A percentile compares a stretch with the other conserved stretches of the same genome.
phyloP scores from a whole-genome alignment of 345 rosid genomes.

The Gynandropsis gynandra region DNA sequence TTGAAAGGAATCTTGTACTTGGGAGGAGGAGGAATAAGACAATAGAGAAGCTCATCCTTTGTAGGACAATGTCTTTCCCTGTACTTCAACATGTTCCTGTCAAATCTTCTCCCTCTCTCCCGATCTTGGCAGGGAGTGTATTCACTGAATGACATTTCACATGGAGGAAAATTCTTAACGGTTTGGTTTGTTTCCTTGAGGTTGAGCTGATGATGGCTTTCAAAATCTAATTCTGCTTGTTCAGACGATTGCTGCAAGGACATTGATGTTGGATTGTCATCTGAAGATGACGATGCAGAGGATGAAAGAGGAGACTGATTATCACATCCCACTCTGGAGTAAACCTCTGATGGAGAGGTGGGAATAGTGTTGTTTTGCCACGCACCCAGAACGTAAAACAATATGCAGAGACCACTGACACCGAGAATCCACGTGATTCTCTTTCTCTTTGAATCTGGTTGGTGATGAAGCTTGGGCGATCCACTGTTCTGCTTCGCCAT shows the following conservation, averaged over 20 bases:
- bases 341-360: slow-evolving; percentile 26
- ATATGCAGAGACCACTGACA: slow-evolving; percentile 71
- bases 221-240: slow-evolving; percentile 49
- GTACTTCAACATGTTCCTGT: slow-evolving; percentile 71
- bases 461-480: slow-evolving; percentile 14
- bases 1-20: slow-evolving; percentile 88
- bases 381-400: slow-evolving; percentile 75
- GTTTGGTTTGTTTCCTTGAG: slow-evolving; percentile 30
- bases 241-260: slow-evolving; percentile 14
- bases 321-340: slow-evolving; percentile 39
- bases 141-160: slow-evolving; percentile 76
- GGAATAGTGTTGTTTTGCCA: slow-evolving; percentile 57
- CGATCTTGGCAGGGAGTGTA: slow-evolving; percentile 85
- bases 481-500: slow-evolving; percentile 32
- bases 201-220: slow-evolving; percentile 72
- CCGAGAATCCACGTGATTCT: slow-evolving; percentile 70
- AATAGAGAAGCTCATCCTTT: slow-evolving; percentile 58
- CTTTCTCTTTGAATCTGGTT: slow-evolving; percentile 55
- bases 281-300: slow-evolving; percentile 16
- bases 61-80: slow-evolving; percentile 88
- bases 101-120: slow-evolving; percentile 64
- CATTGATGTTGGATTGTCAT: slow-evolving; percentile 16
- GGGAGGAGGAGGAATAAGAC: slow-evolving; percentile 94
- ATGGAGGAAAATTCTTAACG: slow-evolving; percentile 38
- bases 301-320: slow-evolving; percentile 22